phyloP scores from a whole-genome alignment of 2,329 filamentous ascomycete genomes.

The Didymella exigua region DNA sequence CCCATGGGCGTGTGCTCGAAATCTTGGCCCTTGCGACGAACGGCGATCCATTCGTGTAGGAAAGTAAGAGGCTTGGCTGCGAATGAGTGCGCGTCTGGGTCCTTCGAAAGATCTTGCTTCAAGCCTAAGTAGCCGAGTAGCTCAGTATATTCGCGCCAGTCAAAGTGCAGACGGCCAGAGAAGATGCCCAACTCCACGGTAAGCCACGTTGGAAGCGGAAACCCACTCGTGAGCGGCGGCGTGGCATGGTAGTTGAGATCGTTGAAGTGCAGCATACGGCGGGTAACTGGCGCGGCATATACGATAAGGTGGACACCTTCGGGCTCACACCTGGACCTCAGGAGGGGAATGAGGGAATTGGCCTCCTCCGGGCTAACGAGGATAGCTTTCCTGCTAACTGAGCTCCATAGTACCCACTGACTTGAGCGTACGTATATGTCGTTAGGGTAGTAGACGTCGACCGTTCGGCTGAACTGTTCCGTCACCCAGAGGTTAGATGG shows the following conservation, averaged over 20 bases:
- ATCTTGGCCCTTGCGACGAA: constrained; percentile 62
- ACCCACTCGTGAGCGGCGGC: constrained; percentile 53
- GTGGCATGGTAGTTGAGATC: constrained; percentile 59
- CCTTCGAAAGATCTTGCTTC: not conserved
- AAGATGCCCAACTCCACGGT: constrained; percentile 65
- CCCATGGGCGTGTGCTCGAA: constrained; percentile 66
- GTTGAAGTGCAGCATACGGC: constrained; percentile 66
- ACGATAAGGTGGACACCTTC: constrained; percentile 56
- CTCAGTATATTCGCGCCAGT: constrained; percentile 52
- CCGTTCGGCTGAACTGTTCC: constrained; percentile 57
- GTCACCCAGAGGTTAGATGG: constrained; percentile 48
- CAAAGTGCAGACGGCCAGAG: constrained; percentile 65
- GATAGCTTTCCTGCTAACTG: constrained; percentile 55
- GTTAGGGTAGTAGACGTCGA: constrained; percentile 47
- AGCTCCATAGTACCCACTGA: constrained; percentile 67
- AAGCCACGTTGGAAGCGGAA: constrained; percentile 59
- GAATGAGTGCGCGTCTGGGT: constrained; percentile 22
- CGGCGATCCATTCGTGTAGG: constrained; percentile 62
- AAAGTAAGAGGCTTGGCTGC: constrained; percentile 38
- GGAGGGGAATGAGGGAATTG: constrained; percentile 57
- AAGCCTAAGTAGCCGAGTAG: constrained; percentile 30
- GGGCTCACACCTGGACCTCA: constrained; percentile 34
- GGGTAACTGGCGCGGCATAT: constrained; percentile 66
- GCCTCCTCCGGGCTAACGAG: constrained; percentile 69
- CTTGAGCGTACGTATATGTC: constrained; percentile 58